Conservation (phyloP, 2,329 filamentous ascomycete species). For the Fusarium foetens region DNA sequence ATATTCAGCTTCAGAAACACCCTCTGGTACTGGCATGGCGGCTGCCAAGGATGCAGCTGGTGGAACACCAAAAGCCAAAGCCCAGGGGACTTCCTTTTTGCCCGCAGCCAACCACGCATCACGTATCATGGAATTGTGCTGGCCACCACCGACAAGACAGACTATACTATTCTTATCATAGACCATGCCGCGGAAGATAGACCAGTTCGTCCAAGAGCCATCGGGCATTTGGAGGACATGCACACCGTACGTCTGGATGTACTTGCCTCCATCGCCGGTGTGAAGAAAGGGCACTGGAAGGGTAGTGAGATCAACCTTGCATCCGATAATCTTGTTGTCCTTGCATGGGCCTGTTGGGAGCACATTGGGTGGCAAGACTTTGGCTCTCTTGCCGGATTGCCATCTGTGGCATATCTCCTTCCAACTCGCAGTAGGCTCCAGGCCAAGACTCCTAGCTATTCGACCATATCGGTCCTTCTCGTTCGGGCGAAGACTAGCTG, state of each 20-base stretch:
- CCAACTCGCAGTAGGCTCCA: not conserved
- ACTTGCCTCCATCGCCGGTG: constrained; percentile 59
- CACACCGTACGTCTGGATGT: constrained; percentile 63
- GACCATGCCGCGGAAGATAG: constrained; percentile 58
- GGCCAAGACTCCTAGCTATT: constrained; percentile 54
- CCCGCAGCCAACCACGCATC: constrained; percentile 58
- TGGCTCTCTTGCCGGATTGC: not conserved
- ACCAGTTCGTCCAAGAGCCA: constrained; percentile 60
- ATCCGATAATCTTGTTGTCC: constrained; percentile 6
- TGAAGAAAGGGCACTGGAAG: constrained; percentile 57
- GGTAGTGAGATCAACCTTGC: constrained; percentile 44
- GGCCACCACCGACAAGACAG: constrained; percentile 55
- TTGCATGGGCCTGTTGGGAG: constrained; percentile 38
- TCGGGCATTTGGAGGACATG: constrained; percentile 58
- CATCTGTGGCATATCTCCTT: constrained; percentile 1
- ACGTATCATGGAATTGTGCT: constrained; percentile 59
- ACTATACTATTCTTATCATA: constrained; percentile 54
- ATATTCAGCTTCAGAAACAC: not conserved
- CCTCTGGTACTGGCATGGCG: not conserved
- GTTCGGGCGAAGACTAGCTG: constrained; percentile 47
- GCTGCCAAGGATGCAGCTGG: constrained; percentile 58
- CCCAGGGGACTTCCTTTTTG: constrained; percentile 57
- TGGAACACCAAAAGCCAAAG: constrained; percentile 59
- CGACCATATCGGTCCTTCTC: constrained; percentile 52
- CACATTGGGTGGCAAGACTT: constrained; percentile 46